phyloP scores from a whole-genome alignment of 495 filamentous ascomycete species.

The Lasiosphaeriaceae sp. region DNA sequence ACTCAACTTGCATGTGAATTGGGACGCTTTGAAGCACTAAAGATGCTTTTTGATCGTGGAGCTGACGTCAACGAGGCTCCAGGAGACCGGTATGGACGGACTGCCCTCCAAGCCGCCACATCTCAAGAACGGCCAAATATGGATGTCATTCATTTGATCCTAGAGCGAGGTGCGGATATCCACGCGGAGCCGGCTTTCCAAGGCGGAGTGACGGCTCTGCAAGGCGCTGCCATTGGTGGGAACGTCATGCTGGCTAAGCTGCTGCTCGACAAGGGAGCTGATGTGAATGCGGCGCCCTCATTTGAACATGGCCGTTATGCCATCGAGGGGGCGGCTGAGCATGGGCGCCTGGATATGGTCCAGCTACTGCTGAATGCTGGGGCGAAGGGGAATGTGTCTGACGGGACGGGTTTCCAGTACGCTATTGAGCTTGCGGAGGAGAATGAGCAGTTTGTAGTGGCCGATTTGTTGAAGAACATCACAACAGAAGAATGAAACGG shows the following conservation, averaged over 20 bases:
- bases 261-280: conserved; percentile 1
- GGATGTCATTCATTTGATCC: conserved; percentile 5
- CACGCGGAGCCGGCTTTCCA: conserved; percentile 3
- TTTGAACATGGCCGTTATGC: conserved; percentile 2
- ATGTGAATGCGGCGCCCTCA: conserved; percentile 7
- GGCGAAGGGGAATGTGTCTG: conserved; percentile 2
- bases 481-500: no score
- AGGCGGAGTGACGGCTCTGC: conserved; percentile 7
- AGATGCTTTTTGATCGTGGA: conserved; percentile 6
- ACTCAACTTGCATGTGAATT: background rate
- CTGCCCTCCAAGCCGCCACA: conserved; percentile 9
- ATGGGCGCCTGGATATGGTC: conserved; percentile 8
- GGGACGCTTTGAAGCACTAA: conserved; percentile 8
- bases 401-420: conserved; percentile 2
- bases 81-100: conserved; percentile 1
- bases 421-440: conserved; percentile 7
- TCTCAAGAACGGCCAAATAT: no score
- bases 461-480: conserved; percentile 8
- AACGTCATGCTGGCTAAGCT: no score
- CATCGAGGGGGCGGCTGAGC: conserved; percentile 9
- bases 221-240: background rate
- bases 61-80: conserved; percentile 6
- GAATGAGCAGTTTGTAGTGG: conserved; percentile 8
- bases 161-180: conserved; percentile 8
- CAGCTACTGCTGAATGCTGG: conserved; percentile 10